Percentiles rank a stretch among this genome's conserved stretches.
Conservation (phyloP, 306 rosid species). For the Boehmeria nivea region DNA sequence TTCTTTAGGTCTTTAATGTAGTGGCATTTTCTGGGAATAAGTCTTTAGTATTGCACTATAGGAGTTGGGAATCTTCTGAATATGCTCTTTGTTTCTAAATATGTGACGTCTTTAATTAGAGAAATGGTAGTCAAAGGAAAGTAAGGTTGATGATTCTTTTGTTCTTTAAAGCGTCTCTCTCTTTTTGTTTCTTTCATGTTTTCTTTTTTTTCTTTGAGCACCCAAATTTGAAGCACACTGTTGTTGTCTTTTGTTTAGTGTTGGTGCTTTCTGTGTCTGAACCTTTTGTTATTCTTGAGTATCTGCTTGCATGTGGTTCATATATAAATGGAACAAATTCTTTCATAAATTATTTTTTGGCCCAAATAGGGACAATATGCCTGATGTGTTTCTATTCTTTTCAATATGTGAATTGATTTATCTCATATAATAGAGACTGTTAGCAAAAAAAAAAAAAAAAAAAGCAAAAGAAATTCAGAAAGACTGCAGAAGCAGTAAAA, state of each 20-base stretch:
- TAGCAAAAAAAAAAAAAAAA: background rate
- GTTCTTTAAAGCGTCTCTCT: background rate
- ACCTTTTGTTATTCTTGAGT: background rate
- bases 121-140: background rate
- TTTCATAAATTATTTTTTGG: background rate
- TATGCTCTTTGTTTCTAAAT: no score
- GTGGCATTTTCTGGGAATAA: no score
- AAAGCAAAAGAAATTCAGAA: background rate
- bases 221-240: background rate
- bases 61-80: no score
- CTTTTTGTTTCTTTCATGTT: background rate
- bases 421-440: no score
- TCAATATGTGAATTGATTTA: no score
- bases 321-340: background rate
- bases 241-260: background rate
- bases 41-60: no score
- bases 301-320: conserved; percentile 4
- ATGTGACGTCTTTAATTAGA: no score
- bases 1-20: no score
- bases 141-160: background rate
- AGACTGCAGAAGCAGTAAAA: no score
- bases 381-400: no score
- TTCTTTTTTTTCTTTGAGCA: background rate
- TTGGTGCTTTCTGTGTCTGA: background rate
- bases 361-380: no score